Percentiles rank a stretch among this genome's conserved stretches.
These are phyloP conservation scores for Pluteus cervinus DNA, from an alignment of 768 basidiomycete species.

Conservation along the genomic window DNA sequence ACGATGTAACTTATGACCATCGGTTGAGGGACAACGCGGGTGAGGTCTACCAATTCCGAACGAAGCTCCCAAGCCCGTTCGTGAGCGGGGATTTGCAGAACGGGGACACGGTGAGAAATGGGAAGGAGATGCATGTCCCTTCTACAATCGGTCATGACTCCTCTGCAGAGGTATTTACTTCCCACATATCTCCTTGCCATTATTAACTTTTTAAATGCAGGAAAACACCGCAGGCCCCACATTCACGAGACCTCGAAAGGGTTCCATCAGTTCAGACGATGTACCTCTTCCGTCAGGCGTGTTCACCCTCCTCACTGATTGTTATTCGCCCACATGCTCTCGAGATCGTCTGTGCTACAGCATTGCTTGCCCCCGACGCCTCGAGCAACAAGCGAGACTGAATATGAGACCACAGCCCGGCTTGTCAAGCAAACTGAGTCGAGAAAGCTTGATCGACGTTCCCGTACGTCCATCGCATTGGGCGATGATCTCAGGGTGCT, in stretches of 20 bases:
- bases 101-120: conserved; percentile 19
- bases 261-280: conserved; percentile 44
- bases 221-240: conserved; percentile 22
- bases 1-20: conserved; percentile 99
- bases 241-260: conserved; percentile 24
- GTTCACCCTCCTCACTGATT: conserved; percentile 94
- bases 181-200: conserved; percentile 5
- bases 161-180: conserved; percentile 17
- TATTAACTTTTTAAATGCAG: conserved; percentile 18
- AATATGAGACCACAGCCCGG: conserved; percentile 95
- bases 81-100: conserved; percentile 65
- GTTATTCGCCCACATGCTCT: conserved; percentile 97
- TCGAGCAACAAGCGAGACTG: conserved; percentile 91
- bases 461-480: conserved; percentile 42
- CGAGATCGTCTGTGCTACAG: conserved; percentile 94
- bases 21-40: conserved; percentile 80
- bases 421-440: conserved; percentile 75
- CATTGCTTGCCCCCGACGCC: conserved; percentile 88
- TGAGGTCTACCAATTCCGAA: conserved; percentile 92
- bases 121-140: conserved; percentile 11
- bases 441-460: conserved; percentile 76
- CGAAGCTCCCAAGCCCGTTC: conserved; percentile 78
- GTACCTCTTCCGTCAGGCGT: conserved; percentile 83
- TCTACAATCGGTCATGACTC: conserved; percentile 14
- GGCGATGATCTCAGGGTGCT: conserved; percentile 5